phyloP scores from a whole-genome alignment of 139 green algal species.

The Closterium sp. region DNA sequence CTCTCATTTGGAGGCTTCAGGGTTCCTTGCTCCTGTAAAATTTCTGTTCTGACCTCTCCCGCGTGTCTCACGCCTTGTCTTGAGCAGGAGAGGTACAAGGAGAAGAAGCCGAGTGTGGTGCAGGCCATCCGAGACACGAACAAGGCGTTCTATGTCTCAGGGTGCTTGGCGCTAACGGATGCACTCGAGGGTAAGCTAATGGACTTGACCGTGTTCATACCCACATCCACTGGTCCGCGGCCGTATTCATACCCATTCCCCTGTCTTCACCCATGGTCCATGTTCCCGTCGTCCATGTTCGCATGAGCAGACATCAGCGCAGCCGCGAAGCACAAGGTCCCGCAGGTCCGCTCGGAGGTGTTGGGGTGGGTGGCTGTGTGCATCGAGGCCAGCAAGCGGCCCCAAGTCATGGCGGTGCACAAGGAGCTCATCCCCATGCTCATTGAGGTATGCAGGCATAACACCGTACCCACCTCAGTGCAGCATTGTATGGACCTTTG shows the following conservation, averaged over 20 bases:
- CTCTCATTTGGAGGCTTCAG: neutral
- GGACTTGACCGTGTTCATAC: too few species aligned
- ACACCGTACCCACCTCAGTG: neutral
- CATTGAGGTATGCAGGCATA: slow-evolving; percentile 24
- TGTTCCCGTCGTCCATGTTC: neutral
- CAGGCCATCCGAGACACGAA: slow-evolving; percentile 28
- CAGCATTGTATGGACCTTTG: neutral
- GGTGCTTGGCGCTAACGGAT: slow-evolving; percentile 33
- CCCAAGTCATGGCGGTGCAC: slow-evolving; percentile 37
- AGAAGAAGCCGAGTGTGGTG: slow-evolving; percentile 47
- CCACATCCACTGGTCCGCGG: too few species aligned
- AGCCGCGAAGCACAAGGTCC: slow-evolving; percentile 52
- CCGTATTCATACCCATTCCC: too few species aligned
- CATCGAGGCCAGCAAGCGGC: slow-evolving; percentile 35
- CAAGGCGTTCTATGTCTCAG: slow-evolving; percentile 24
- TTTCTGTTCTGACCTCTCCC: too few species aligned
- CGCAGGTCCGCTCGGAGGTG: slow-evolving; percentile 30
- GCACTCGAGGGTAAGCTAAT: slow-evolving; percentile 41
- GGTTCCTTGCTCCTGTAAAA: too few species aligned
- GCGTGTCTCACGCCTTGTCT: neutral
- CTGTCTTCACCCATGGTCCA: neutral
- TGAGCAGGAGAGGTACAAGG: slow-evolving; percentile 54
- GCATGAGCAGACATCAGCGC: slow-evolving; percentile 23
- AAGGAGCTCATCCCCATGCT: slow-evolving; percentile 41
- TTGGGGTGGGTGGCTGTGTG: slow-evolving; percentile 42